Evolutionary conservation across 306 rosid genomes (phyloP), one percentile per base, ranked within the genome.

Genomic region (Phaseolus lunatus): DNA sequence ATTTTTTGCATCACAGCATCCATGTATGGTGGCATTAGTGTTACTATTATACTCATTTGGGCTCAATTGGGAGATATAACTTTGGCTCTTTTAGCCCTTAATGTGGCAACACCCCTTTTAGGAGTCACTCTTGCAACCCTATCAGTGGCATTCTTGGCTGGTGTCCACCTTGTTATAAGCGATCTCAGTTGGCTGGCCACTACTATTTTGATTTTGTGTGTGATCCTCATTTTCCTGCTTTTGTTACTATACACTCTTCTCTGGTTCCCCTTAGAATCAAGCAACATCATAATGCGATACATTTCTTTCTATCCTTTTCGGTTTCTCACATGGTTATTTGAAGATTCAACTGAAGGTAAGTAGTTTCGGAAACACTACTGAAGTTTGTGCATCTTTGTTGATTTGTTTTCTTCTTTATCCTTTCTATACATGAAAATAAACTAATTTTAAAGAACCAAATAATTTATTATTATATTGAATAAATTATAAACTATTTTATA

Each of bases 121-220:
- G 88, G 83, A 14, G 1, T 81, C 7, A 48, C 84, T 73, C 72
- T 85, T 0, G 15, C 72, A 5, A 73, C 63, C 27, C 13, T 73
- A 23, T 81, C 81, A 5, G 0, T 74, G 41, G 81, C 88, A 10
- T 85, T 81, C 50, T 31, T 77, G 79, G 76, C 79, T 5, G 85
- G 84, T 12, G 80, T 81, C 3, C 77, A 53, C 13, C 43, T 78
- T 3, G 78, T 54, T 0, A 59, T 70, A 9, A 59, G 78, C 5
- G 16, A 67, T 35, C 84, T 75, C 5, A 7, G 4, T 20, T 71
- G 77, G 82, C 68, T 84, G 18, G 45, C 73, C 2, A 72, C 19
- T 33, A 0, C 67, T 31, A 27, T 49, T 7, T 0, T 81, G 13
- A 53, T 53, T 10, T 5, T 41, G 0, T 31, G 77, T 14, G 2